These are phyloP conservation scores for Vigna trinervia DNA, from an alignment of 306 rosid genomes.

Conservation along the genomic window DNA sequence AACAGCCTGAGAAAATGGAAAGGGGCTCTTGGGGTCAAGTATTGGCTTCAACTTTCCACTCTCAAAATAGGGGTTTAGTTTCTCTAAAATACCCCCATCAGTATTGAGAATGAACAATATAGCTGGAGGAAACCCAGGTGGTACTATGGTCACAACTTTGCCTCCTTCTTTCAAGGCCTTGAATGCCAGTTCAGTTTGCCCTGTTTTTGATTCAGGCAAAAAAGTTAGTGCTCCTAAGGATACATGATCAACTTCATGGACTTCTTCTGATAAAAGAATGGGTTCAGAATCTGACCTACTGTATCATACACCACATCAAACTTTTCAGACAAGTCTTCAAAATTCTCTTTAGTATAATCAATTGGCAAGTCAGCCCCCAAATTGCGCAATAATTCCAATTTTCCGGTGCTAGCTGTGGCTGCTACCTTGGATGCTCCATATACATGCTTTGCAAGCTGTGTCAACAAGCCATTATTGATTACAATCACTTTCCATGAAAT, in stretches of 20 bases:
- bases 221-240: not conserved
- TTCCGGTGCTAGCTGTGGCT: constrained; percentile 64
- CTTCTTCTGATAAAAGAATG: not conserved
- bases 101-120: constrained; percentile 41
- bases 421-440: constrained; percentile 74
- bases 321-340: constrained; percentile 70
- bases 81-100: constrained; percentile 56
- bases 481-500: not conserved
- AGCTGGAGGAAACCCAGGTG: constrained; percentile 41
- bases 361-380: constrained; percentile 74
- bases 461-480: not conserved
- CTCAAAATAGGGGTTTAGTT: constrained; percentile 59
- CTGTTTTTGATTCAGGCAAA: constrained; percentile 37
- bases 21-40: constrained; percentile 65
- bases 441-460: constrained; percentile 75
- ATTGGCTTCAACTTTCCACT: constrained; percentile 75
- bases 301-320: constrained; percentile 57
- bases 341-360: constrained; percentile 73
- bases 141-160: constrained; percentile 57
- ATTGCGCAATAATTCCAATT: constrained; percentile 59
- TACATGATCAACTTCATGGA: not conserved
- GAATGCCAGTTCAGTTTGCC: constrained; percentile 53
- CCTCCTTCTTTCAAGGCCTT: constrained; percentile 72
- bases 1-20: constrained; percentile 57
- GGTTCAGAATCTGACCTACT: constrained; percentile 37